Percentiles rank a stretch among this genome's conserved stretches.
Conservation (phyloP, 495 filamentous ascomycete genomes). For the Poronia punctata region DNA sequence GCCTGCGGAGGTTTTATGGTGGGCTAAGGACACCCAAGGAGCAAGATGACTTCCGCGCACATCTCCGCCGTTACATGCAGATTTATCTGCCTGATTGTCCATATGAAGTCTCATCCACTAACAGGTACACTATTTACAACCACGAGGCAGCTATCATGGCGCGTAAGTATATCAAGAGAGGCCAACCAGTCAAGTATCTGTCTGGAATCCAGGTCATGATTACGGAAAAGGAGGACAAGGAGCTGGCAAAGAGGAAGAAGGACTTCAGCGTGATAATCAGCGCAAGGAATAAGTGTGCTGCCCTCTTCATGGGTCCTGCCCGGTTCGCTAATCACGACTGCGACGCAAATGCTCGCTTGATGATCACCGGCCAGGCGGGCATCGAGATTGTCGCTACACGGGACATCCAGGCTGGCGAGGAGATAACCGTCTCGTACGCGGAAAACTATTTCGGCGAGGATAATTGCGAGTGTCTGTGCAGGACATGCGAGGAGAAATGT, state of each 20-base stretch:
- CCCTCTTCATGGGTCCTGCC: conserved; percentile 87
- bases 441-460: conserved; percentile 93
- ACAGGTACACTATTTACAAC: conserved; percentile 85
- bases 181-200: conserved; percentile 85
- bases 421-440: conserved; percentile 92
- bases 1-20: conserved; percentile 62
- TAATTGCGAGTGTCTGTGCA: conserved; percentile 92
- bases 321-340: conserved; percentile 98
- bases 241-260: conserved; percentile 66
- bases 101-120: conserved; percentile 90
- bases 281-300: conserved; percentile 78
- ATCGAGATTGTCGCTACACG: conserved; percentile 79
- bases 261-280: conserved; percentile 97
- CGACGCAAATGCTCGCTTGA: conserved; percentile 79
- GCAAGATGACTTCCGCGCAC: conserved; percentile 77
- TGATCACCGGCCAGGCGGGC: conserved; percentile 72
- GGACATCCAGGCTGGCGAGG: conserved; percentile 79
- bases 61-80: conserved; percentile 84
- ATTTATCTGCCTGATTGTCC: conserved; percentile 90
- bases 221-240: conserved; percentile 80
- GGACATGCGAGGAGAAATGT: conserved; percentile 69
- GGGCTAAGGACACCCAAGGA: conserved; percentile 66
- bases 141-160: conserved; percentile 88
- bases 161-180: conserved; percentile 64
- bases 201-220: conserved; percentile 83